These are phyloP conservation scores for Pichia sp. DNA, from an alignment of 1,139 yeast genomes.

Conservation along the genomic window DNA sequence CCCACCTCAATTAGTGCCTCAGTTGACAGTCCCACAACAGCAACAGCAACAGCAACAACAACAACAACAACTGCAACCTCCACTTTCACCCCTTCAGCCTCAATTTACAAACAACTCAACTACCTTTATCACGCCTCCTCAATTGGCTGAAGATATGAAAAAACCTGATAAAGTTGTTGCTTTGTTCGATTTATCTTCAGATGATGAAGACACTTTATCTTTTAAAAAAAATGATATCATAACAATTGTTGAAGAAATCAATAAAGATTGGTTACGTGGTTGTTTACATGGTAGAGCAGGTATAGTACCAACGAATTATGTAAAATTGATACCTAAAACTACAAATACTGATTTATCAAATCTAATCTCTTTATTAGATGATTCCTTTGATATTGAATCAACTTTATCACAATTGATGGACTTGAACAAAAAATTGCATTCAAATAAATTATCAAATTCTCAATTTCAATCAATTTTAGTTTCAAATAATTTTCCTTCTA, in stretches of 20 bases:
- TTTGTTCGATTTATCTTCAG: constrained; percentile 67
- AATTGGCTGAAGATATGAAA: constrained; percentile 18
- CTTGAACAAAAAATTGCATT: constrained; percentile 22
- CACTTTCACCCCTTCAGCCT: neutral
- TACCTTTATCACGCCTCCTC: no score
- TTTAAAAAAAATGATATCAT: constrained; percentile 72
- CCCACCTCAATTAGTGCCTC: neutral
- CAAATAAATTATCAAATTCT: constrained; percentile 21
- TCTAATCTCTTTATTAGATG: constrained; percentile 37
- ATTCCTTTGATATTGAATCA: constrained; percentile 52
- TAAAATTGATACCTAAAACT: constrained; percentile 67
- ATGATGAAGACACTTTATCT: constrained; percentile 64
- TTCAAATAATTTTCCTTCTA: constrained; percentile 24
- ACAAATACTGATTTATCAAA: constrained; percentile 44
- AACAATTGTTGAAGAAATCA: constrained; percentile 78
- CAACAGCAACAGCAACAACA: constrained; percentile 2
- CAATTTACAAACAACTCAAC: constrained; percentile 4
- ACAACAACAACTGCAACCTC: constrained; percentile 1
- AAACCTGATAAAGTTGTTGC: constrained; percentile 63
- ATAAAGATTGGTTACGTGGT: constrained; percentile 96
- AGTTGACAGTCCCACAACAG: neutral
- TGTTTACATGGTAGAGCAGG: constrained; percentile 74
- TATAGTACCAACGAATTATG: constrained; percentile 91
- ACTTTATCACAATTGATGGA: constrained; percentile 49
- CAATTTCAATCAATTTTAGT: constrained; percentile 24